These are phyloP conservation scores for Hypoxylon fragiforme DNA, from an alignment of 495 filamentous ascomycete genomes.

Conservation along the genomic window DNA sequence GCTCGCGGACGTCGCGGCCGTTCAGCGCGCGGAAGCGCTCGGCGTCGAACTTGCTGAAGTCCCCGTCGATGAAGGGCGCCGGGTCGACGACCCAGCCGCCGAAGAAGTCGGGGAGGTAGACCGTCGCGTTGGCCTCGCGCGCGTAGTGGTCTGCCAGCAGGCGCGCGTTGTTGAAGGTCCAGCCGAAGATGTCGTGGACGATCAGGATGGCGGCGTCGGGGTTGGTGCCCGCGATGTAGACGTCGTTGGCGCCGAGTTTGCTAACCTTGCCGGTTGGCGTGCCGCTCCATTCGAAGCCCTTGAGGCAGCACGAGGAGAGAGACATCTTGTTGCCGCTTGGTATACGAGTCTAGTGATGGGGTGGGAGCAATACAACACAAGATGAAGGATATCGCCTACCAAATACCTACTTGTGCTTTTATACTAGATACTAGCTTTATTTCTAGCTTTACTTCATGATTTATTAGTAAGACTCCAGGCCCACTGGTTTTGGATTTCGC, in stretches of 20 bases:
- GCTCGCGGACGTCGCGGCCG: constrained; percentile 51
- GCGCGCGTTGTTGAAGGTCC: constrained; percentile 59
- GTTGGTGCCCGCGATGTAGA: constrained; percentile 51
- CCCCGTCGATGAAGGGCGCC: constrained; percentile 34
- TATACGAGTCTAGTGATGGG: no score
- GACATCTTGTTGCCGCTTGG: constrained; percentile 17
- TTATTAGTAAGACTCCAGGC: no score
- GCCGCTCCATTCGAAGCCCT: constrained; percentile 53
- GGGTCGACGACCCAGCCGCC: constrained; percentile 42
- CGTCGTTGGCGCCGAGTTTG: constrained; percentile 41
- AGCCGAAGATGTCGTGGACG: constrained; percentile 63
- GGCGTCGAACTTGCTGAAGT: constrained; percentile 47
- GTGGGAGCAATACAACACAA: no score
- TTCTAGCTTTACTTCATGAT: no score
- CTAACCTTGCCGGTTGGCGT: constrained; percentile 44
- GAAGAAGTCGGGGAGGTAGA: constrained; percentile 64
- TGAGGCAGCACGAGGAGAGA: constrained; percentile 40
- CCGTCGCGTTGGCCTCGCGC: constrained; percentile 50
- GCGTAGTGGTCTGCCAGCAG: constrained; percentile 62
- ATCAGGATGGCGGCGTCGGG: constrained; percentile 54
- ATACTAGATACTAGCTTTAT: no score
- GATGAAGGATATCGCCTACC: no score
- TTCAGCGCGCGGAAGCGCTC: constrained; percentile 42
- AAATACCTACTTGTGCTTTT: no score
- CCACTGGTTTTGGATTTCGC: no score